Percentiles rank a stretch among this genome's conserved stretches.
These are phyloP conservation scores for Gastrolobium villosum DNA, from an alignment of 306 rosid genomes.

Conservation along the genomic window DNA sequence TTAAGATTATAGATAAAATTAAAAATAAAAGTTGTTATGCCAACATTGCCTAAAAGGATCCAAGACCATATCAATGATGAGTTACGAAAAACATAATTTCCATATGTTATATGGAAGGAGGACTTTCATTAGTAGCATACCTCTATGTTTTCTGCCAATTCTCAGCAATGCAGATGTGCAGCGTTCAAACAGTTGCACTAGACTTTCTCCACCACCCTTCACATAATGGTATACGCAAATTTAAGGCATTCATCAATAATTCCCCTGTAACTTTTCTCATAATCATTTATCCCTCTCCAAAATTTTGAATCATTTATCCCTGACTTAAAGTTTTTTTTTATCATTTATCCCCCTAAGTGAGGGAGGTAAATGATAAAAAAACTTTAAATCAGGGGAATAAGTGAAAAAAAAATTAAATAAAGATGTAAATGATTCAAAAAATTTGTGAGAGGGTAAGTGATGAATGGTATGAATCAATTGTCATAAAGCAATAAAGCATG, in stretches of 20 bases:
- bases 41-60: slow-evolving; percentile 4
- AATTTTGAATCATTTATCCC: no score
- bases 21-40: background rate
- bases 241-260: slow-evolving; percentile 18
- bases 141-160: slow-evolving; percentile 79
- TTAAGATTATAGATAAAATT: background rate
- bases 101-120: background rate
- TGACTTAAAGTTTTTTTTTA: no score
- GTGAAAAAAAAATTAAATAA: no score
- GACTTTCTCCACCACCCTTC: slow-evolving; percentile 98
- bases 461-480: no score
- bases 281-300: no score
- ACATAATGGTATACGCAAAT: slow-evolving; percentile 27
- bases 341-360: no score
- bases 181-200: slow-evolving; percentile 69
- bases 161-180: slow-evolving; percentile 74
- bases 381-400: no score
- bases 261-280: no score
- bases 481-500: no score
- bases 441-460: no score
- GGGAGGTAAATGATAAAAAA: no score
- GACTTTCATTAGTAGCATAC: slow-evolving; percentile 45
- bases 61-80: background rate
- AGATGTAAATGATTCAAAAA: no score
- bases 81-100: background rate